Base-by-base conservation (phyloP, 768 basidiomycete species). In the Wakefieldia striispora region DNA sequence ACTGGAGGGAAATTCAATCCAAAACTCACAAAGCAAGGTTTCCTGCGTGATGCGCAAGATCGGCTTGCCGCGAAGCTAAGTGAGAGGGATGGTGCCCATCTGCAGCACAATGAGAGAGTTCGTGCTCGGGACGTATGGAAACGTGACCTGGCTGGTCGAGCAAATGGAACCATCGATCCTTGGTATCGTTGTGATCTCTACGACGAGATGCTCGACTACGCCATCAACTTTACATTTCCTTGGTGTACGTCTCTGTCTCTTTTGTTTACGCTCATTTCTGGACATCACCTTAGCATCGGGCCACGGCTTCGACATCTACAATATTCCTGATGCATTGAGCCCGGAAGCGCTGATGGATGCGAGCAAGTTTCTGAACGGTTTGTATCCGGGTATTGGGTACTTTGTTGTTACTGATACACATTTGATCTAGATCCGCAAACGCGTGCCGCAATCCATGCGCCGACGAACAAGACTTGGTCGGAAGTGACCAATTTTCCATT, bases 151-250 rank as follows among this genome's bases (percentile, higher is more conserved):
- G 66, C 65, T 26, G 68, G 70, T 12, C 70, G 79, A 31, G 63
- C 76, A 4, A 81, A 81, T 56, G 82, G 75, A 8, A 79, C 78
- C 6, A 75, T 82, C 42, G 75, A 82, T 60, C 70, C 79, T 21
- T 77, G 75, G 79, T 84, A 83, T 45, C 75, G 76, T 2, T 88
- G 85, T 62, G 70, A 78, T 43, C 61, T 86, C 7, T 72, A 79
- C 47, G 74, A 80, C 45, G 79, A 82, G 69, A 75, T 82, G 64
- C 58, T 83, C 20, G 84, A 87, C 60, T 87, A 87, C 58, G 82
- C 84, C 8, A 47, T 81, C 50, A 87, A 87, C 59, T 86, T 75
- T 60, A 84, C 84, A 1, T 79, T 74, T 60, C 86, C 86, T 0
- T 77, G 75, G 76, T 56, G 70, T 78, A 63, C 20, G 72, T 37